Conservation (phyloP, 768 basidiomycete genomes). For the Lactifluus piperatus region DNA sequence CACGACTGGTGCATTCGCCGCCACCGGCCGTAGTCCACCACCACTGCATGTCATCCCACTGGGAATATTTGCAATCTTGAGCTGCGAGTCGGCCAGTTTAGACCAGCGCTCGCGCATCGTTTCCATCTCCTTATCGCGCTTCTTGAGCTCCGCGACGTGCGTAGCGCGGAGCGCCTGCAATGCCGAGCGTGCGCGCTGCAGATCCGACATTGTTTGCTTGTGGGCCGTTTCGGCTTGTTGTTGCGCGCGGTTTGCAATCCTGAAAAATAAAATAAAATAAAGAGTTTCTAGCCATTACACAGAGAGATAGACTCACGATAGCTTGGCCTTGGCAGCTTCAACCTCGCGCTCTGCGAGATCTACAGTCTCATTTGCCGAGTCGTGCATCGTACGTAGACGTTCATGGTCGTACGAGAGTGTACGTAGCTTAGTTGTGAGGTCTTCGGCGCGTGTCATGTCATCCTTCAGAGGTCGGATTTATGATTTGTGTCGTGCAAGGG, state of each 20-base stretch:
- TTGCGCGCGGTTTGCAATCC: conserved; percentile 44
- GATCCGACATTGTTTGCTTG: conserved; percentile 60
- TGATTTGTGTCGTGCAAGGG: too few relatives aligned
- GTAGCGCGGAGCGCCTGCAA: conserved; percentile 62
- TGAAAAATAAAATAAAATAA: conserved; percentile 6
- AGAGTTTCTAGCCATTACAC: too few relatives aligned
- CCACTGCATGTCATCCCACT: conserved; percentile 34
- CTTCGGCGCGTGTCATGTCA: conserved; percentile 75
- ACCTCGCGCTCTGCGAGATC: conserved; percentile 74
- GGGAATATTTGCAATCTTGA: conserved; percentile 37
- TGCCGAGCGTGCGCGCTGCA: conserved; percentile 61
- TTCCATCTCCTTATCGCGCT: conserved; percentile 74
- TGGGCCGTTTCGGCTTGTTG: conserved; percentile 55
- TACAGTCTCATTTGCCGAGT: conserved; percentile 46
- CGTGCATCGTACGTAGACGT: conserved; percentile 58
- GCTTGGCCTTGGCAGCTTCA: conserved; percentile 61
- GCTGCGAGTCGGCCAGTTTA: conserved; percentile 60
- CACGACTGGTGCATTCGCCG: conserved; percentile 42
- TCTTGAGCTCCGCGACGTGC: conserved; percentile 65
- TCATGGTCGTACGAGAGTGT: conserved; percentile 79
- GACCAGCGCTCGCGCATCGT: conserved; percentile 66
- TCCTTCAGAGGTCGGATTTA: conserved; percentile 32
- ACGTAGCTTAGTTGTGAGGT: conserved; percentile 61
- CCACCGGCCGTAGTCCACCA: too few relatives aligned
- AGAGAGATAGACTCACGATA: conserved; percentile 44